Conservation (phyloP, 2,329 filamentous ascomycete genomes). For the Ascochyta lentis region DNA sequence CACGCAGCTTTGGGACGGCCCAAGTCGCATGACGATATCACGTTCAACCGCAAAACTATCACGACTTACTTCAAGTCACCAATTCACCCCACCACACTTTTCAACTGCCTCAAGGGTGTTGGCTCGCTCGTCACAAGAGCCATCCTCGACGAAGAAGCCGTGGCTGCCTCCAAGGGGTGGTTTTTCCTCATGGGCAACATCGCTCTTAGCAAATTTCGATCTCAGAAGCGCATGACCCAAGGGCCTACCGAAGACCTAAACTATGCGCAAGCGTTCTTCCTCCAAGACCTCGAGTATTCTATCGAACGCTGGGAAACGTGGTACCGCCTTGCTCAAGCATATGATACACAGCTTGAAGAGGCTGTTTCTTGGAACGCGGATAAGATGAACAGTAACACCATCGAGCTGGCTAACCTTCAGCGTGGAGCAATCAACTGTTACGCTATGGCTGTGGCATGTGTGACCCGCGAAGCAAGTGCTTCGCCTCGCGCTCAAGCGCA, state of each 20-base stretch:
- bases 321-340: slow-evolving; percentile 86
- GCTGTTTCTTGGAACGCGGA: slow-evolving; percentile 87
- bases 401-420: slow-evolving; percentile 77
- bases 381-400: slow-evolving; percentile 84
- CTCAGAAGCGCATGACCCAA: slow-evolving; percentile 77
- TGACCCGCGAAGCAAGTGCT: slow-evolving; percentile 58
- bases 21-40: slow-evolving; percentile 79
- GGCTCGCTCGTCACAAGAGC: slow-evolving; percentile 55
- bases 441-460: slow-evolving; percentile 70
- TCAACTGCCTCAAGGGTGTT: slow-evolving; percentile 79
- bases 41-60: slow-evolving; percentile 86
- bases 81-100: slow-evolving; percentile 81
- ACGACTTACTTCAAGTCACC: slow-evolving; percentile 81
- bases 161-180: slow-evolving; percentile 83
- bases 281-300: slow-evolving; percentile 82
- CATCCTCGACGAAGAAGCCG: slow-evolving; percentile 69
- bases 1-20: slow-evolving; percentile 81
- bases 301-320: slow-evolving; percentile 86
- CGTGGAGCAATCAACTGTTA: slow-evolving; percentile 82
- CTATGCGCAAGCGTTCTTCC: slow-evolving; percentile 78
- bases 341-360: slow-evolving; percentile 87
- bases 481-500: slow-evolving; percentile 58
- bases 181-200: slow-evolving; percentile 91
- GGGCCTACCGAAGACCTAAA: slow-evolving; percentile 84
- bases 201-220: slow-evolving; percentile 82